A percentile compares a stretch with the other conserved stretches of the same genome.
Evolutionary conservation across 2,329 filamentous ascomycete species (phyloP).

Genomic region (Seiridium unicorne): DNA sequence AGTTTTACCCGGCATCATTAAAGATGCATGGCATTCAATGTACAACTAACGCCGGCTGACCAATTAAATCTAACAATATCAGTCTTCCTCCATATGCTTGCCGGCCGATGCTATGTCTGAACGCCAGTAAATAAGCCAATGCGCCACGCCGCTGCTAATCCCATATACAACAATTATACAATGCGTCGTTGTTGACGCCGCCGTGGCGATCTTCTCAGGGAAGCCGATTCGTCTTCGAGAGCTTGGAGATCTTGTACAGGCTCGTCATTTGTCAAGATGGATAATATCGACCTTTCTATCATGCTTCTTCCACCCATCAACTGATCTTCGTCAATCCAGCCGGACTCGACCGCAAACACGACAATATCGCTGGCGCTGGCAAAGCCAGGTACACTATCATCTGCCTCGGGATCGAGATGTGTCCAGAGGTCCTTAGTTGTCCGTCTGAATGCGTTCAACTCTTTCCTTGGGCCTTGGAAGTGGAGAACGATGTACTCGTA

Average conservation of each 20-base stretch:
- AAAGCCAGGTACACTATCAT: conserved; percentile 47
- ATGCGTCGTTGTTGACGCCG: conserved; percentile 8
- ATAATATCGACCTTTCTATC: conserved; percentile 30
- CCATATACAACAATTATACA: neutral
- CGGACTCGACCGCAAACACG: conserved; percentile 54
- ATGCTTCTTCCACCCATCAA: conserved; percentile 36
- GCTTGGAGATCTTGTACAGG: conserved; percentile 6
- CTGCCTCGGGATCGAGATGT: conserved; percentile 52
- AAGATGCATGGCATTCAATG: too few species aligned
- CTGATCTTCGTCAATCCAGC: conserved; percentile 55
- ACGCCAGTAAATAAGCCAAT: neutral
- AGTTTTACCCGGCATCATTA: too few species aligned
- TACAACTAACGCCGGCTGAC: too few species aligned
- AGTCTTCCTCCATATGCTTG: too few species aligned
- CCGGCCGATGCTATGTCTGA: too few species aligned
- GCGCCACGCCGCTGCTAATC: neutral
- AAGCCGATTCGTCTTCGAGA: conserved; percentile 9
- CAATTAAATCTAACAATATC: too few species aligned
- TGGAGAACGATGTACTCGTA: conserved; percentile 50
- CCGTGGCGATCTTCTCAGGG: conserved; percentile 22
- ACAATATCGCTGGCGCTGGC: conserved; percentile 56
- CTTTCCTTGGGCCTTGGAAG: conserved; percentile 45
- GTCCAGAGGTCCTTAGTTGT: conserved; percentile 52
- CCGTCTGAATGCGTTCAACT: conserved; percentile 43
- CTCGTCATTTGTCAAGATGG: conserved; percentile 19